These are phyloP conservation scores for Arthrobotrys iridis DNA, from an alignment of 2,329 filamentous ascomycete species.

Conservation along the genomic window DNA sequence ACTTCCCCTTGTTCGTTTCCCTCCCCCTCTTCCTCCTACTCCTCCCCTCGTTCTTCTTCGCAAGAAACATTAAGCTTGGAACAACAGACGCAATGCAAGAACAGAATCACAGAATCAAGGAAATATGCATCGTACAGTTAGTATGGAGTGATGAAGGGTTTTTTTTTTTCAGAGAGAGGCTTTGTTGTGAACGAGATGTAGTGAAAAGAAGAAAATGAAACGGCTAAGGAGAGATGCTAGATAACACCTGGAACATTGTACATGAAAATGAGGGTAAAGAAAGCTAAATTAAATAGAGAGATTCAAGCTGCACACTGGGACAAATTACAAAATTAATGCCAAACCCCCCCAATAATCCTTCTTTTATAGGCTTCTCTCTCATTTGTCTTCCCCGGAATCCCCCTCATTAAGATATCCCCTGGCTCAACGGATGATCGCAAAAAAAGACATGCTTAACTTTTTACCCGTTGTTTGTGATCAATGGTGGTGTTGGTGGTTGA, in stretches of 20 bases:
- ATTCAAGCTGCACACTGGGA: constrained; percentile 3
- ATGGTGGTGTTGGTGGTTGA: not conserved
- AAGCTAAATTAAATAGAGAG: constrained; percentile 11
- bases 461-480: constrained; percentile 24
- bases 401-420: constrained; percentile 43
- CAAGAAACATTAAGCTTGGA: not conserved
- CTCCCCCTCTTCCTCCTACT: not conserved
- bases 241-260: constrained; percentile 14
- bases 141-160: not conserved
- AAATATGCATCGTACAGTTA: constrained; percentile 32
- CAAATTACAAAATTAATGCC: constrained; percentile 42
- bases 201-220: not conserved
- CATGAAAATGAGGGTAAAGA: constrained; percentile 28
- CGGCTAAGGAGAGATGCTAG: constrained; percentile 15
- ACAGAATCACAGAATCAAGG: not conserved
- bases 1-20: not conserved
- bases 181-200: constrained; percentile 26
- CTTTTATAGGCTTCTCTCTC: too few species aligned
- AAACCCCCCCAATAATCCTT: not conserved
- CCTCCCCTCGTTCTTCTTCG: not conserved
- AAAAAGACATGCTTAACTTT: constrained; percentile 41
- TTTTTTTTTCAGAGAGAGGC: constrained; percentile 7
- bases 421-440: constrained; percentile 2
- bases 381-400: too few species aligned
- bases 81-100: constrained; percentile 27